phyloP scores from a whole-genome alignment of 202 grass and related monocot genomes.

The Setaria viridis region DNA sequence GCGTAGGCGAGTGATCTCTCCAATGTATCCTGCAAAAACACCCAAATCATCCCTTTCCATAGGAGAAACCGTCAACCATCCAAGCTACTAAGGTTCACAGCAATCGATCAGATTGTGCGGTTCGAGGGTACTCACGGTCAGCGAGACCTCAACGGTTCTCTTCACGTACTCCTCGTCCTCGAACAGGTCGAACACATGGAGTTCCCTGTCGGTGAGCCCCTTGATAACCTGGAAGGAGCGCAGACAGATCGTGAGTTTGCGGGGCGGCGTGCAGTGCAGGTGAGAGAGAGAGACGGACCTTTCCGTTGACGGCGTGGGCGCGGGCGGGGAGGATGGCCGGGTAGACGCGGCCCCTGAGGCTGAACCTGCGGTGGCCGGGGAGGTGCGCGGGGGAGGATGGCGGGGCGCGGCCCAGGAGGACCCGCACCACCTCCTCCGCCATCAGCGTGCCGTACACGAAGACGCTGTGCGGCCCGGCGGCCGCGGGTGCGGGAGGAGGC shows the following conservation, averaged over 20 bases:
- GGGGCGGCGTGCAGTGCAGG: no score
- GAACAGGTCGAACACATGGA: conserved; percentile 77
- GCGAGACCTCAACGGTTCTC: conserved; percentile 62
- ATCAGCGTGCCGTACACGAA: conserved; percentile 92
- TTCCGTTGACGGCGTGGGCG: conserved; percentile 59
- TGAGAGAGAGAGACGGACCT: conserved; percentile 48
- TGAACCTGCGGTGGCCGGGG: conserved; percentile 67
- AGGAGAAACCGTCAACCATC: not conserved
- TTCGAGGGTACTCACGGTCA: conserved; percentile 56
- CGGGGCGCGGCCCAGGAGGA: conserved; percentile 71
- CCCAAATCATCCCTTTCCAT: conserved; percentile 7
- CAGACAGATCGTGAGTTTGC: not conserved
- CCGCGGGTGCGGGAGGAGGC: conserved; percentile 31
- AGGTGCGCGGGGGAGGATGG: conserved; percentile 65
- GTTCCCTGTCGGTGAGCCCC: conserved; percentile 69
- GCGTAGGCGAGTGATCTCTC: conserved; percentile 56
- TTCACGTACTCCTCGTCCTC: conserved; percentile 84
- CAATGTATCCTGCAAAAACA: conserved; percentile 54
- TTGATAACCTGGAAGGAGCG: conserved; percentile 55
- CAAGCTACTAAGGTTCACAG: not conserved
- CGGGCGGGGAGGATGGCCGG: conserved; percentile 77
- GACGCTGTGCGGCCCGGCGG: conserved; percentile 52
- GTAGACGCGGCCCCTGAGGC: conserved; percentile 81
- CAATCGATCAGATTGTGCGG: not conserved
- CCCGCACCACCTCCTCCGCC: conserved; percentile 74